Base-by-base conservation (phyloP, 768 basidiomycete genomes). In the Mrakia gelida region DNA sequence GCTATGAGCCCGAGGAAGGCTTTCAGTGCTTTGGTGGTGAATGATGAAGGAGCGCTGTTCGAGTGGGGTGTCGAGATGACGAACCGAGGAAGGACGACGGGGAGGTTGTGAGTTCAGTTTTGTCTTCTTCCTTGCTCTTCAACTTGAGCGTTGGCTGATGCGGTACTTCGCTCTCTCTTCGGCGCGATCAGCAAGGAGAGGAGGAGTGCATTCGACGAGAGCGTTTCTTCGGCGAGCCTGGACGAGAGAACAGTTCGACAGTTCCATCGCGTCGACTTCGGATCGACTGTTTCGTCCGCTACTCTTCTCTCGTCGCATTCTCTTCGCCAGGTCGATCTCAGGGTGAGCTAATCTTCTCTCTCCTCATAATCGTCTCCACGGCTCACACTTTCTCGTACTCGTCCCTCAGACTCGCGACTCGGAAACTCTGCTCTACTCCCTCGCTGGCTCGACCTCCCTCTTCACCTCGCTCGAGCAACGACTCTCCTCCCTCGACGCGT, bases 191-290 rank as follows among this genome's bases (percentile, higher is more conserved):
- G 67, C 26, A 34, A 41, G 32, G 67, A 70, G 26, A 34, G 41
- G 11, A 34, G 67, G 9, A 6, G 18, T 3, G 41, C 41, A 2
- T 23, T 26, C 26, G 41, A 70, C 8, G 34, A 15, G 9, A n/a
- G 10, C 26, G 28, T 32, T 32, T 21, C 38, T 18, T n/a, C 28
- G n/a, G 10, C 59, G 2, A n/a, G 23, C 23, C 68, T 38, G 5
- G 34, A 70, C 4, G 52, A 67, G 3, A 5, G n/a, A 10, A 75
- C n/a, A 16, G 8, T 70, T 32, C 34, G 72, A 18, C 49, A 59
- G 18, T 78, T 78, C 67, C 68, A 74, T 52, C 72, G 77, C 18
- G 63, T 78, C 38, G 63, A 32, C 18, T 78, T 68, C 26, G 77
- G 71, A 49, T 38, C 41, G n/a, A 74, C 65, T 11, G 26, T 65